Evolutionary conservation across 352 stramenopile genomes (phyloP), one percentile per base, ranked within the genome.

Genomic region (Blastocystis sp.): DNA sequence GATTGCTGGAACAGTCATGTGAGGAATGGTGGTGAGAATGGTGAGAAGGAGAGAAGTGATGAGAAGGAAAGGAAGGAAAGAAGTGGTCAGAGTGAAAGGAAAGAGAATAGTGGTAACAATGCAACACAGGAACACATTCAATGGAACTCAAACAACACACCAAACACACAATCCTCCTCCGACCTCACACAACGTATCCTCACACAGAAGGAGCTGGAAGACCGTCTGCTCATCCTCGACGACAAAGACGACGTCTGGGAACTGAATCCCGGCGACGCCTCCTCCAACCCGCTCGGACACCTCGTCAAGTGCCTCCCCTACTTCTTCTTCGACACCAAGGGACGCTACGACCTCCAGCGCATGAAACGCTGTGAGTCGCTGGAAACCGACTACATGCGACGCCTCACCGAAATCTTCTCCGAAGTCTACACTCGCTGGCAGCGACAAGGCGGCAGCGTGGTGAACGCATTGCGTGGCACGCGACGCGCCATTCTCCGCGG

Each of bases 171-270:
- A n/a, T n/a, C n/a, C n/a, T 6, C 3, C 11, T 32, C 18, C 32
- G 51, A 59, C 18, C 32, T 59, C 2, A 32, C 51, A 32, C 51
- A 11, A 59, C 11, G 51, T 59, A 27, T 59, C 7, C 40, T 81
- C 6, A 65, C 69, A 7, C 29, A 63, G 36, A 36, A 61, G 11
- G 44, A 46, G 34, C 4, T 81, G 36, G 53, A 51, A n/a, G 44
- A 42, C 6, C 69, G 69, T 51, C 46, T 81, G 11, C 16, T 81
- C n/a, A 81, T 81, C 21, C 34, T 81, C 16, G 69, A 81, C 32
- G 69, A 81, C 69, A 81, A 81, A 42, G 49, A 81, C 18, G 69
- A 81, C 4, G 69, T 81, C 21, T 81, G 69, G 69, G 69, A 57
- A 8, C 27, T 81, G 46, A 61, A n/a, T 8, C 24, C 6, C 4